Conservation (phyloP, 2,329 filamentous ascomycete genomes). For the Biscogniauxia marginata region DNA sequence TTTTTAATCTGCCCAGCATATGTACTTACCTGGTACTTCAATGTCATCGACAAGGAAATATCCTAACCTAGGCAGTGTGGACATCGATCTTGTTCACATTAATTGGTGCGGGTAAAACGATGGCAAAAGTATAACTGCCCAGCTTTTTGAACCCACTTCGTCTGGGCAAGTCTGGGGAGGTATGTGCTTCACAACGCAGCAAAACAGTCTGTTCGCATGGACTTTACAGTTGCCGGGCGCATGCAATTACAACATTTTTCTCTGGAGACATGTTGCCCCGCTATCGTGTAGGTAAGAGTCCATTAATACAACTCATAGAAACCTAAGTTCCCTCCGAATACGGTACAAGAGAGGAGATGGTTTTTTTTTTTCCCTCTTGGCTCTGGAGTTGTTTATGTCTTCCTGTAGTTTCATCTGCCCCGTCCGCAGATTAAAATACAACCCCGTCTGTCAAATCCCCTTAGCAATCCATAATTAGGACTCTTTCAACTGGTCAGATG, state of each 20-base stretch:
- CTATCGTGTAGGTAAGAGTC: conserved; percentile 13
- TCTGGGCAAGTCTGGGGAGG: not conserved
- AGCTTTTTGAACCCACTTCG: not conserved
- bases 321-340: conserved; percentile 16
- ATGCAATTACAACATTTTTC: conserved; percentile 16
- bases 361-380: conserved; percentile 13
- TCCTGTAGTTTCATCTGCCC: no score
- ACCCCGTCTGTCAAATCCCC: no score
- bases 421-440: no score
- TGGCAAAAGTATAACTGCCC: conserved; percentile 3
- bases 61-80: not conserved
- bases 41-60: not conserved
- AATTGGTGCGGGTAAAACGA: conserved; percentile 22
- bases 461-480: no score
- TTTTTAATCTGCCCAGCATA: no score
- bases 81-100: conserved; percentile 1
- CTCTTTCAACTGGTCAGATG: no score
- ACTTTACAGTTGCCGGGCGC: no score
- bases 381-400: conserved; percentile 1
- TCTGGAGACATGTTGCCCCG: conserved; percentile 12
- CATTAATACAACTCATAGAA: conserved; percentile 13
- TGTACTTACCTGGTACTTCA: no score
- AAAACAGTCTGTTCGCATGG: conserved; percentile 9
- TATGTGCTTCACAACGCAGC: conserved; percentile 2
- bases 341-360: conserved; percentile 8